Conservation (phyloP, 768 basidiomycete genomes). For the Gloeopeniophorella convolvens region DNA sequence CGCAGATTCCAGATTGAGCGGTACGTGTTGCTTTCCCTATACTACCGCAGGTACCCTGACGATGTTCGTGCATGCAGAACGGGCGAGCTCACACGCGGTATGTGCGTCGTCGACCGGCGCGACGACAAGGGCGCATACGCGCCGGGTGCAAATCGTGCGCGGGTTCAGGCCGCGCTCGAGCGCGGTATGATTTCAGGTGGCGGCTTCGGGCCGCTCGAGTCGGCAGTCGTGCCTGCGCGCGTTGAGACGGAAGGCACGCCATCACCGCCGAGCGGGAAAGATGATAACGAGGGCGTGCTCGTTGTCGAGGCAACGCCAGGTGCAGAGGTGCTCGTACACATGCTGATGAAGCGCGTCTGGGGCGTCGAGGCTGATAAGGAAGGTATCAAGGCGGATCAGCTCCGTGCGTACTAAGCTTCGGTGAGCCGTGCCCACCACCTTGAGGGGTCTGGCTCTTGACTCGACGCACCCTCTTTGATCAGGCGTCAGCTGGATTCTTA, state of each 20-base stretch:
- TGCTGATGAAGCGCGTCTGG: constrained; percentile 56
- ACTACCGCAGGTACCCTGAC: neutral
- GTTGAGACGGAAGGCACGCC: constrained; percentile 40
- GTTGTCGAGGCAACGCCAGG: constrained; percentile 63
- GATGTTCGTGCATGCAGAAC: constrained; percentile 32
- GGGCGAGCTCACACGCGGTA: constrained; percentile 79
- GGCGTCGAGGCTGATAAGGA: constrained; percentile 23
- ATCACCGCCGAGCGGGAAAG: neutral
- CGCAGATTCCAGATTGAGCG: constrained; percentile 18
- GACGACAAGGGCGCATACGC: constrained; percentile 58
- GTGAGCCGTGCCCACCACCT: neutral
- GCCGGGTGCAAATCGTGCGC: constrained; percentile 57
- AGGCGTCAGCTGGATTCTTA: neutral
- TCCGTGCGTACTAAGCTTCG: neutral
- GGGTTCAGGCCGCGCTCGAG: constrained; percentile 50
- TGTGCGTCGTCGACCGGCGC: constrained; percentile 80
- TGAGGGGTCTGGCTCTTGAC: too few species aligned
- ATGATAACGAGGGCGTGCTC: constrained; percentile 24
- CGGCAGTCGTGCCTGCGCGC: constrained; percentile 46
- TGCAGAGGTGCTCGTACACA: constrained; percentile 37
- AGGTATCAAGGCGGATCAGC: neutral
- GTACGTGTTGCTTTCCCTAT: neutral
- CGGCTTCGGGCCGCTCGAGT: constrained; percentile 33
- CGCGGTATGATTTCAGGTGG: constrained; percentile 28
- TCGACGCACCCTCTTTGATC: neutral